Conservation (phyloP, 768 basidiomycete species). For the Boletus eberwhitei region DNA sequence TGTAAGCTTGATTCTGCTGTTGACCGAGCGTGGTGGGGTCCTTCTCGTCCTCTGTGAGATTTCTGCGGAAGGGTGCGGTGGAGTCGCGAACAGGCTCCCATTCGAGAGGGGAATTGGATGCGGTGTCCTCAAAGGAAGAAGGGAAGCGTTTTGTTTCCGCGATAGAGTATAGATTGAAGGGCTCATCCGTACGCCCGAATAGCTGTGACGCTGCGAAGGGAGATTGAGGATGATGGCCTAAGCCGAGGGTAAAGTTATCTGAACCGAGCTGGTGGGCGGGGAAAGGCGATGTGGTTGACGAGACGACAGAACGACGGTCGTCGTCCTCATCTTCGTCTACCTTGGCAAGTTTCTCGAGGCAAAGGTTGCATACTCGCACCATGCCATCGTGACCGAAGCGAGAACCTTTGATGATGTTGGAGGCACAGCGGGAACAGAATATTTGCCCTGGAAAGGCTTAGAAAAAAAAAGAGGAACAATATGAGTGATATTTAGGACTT, state of each 20-base stretch:
- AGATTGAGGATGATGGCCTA: slow-evolving; percentile 66
- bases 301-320: slow-evolving; percentile 76
- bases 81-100: slow-evolving; percentile 52
- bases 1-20: slow-evolving; percentile 26
- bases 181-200: slow-evolving; percentile 73
- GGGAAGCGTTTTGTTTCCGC: slow-evolving; percentile 64
- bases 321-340: slow-evolving; percentile 91
- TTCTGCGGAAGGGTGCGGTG: slow-evolving; percentile 72
- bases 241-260: slow-evolving; percentile 36
- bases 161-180: slow-evolving; percentile 79
- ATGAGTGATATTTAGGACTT: slow-evolving; percentile 19
- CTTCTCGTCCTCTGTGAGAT: slow-evolving; percentile 74
- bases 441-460: slow-evolving; percentile 70
- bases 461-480: not conserved
- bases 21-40: slow-evolving; percentile 46
- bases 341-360: slow-evolving; percentile 86
- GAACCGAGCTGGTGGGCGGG: slow-evolving; percentile 74
- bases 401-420: slow-evolving; percentile 91
- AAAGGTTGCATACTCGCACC: slow-evolving; percentile 93
- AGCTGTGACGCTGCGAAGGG: slow-evolving; percentile 87
- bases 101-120: slow-evolving; percentile 46
- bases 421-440: slow-evolving; percentile 96
- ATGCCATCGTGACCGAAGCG: slow-evolving; percentile 95
- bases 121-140: slow-evolving; percentile 53
- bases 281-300: slow-evolving; percentile 65